Conservation (phyloP, 768 basidiomycete species). For the Leucosporidium scottii region DNA sequence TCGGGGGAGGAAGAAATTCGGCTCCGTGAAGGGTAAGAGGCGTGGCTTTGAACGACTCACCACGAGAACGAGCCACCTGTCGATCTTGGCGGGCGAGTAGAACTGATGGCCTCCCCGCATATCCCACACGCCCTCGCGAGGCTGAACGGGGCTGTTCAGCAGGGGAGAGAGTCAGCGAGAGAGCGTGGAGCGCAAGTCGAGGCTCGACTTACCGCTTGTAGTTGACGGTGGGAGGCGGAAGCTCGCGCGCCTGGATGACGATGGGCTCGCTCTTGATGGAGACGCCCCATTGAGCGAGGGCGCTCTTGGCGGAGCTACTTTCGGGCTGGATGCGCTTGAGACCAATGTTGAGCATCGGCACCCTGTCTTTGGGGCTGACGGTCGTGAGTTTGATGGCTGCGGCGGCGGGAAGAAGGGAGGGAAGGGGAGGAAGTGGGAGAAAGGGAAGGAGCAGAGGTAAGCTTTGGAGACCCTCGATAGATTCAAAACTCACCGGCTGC, state of each 20-base stretch:
- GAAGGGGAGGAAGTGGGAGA: no score
- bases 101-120: not conserved
- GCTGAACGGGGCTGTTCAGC: not conserved
- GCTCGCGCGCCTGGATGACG: not conserved
- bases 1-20: not conserved
- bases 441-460: not conserved
- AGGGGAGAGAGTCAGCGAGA: no score
- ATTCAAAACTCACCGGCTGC: not conserved
- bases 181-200: not conserved
- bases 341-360: not conserved
- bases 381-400: constrained; percentile 9
- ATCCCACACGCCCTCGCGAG: constrained; percentile 3
- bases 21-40: not conserved
- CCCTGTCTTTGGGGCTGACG: not conserved
- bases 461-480: no score
- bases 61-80: not conserved
- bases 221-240: not conserved
- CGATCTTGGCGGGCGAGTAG: not conserved
- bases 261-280: not conserved
- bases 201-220: not conserved
- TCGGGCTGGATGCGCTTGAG: constrained; percentile 4
- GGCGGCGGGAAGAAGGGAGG: not conserved
- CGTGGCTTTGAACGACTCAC: not conserved
- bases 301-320: no score
- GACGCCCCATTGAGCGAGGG: constrained; percentile 1